phyloP scores from a whole-genome alignment of 2,329 filamentous ascomycete genomes.

The Botrytis fragariae region DNA sequence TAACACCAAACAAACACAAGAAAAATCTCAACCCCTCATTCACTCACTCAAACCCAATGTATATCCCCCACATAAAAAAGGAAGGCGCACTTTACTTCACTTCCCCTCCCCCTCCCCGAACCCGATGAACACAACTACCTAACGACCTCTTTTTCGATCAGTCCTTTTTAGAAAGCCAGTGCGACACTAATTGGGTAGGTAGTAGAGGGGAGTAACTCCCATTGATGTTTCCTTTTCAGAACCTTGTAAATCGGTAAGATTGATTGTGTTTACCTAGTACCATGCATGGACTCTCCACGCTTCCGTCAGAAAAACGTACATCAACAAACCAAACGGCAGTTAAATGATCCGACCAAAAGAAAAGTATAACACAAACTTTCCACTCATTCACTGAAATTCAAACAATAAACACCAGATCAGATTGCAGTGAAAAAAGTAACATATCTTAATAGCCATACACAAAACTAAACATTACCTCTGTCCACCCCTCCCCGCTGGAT shows the following conservation, averaged over 20 bases:
- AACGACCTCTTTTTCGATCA: not conserved
- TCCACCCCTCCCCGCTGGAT: not conserved
- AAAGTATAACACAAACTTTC: not conserved
- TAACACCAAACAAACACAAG: too few species aligned
- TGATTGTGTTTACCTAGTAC: too few species aligned
- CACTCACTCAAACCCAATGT: too few species aligned
- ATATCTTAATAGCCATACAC: not conserved
- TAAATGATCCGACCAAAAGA: not conserved
- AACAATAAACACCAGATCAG: not conserved
- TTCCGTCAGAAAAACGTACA: not conserved
- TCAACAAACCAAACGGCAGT: not conserved
- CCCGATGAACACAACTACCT: not conserved
- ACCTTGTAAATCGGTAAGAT: not conserved
- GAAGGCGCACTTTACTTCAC: not conserved
- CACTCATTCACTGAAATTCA: not conserved
- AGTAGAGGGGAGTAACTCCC: not conserved
- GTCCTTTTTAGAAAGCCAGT: not conserved
- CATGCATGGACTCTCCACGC: not conserved
- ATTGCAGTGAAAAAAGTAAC: not conserved
- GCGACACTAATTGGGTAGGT: too few species aligned
- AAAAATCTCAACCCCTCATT: too few species aligned
- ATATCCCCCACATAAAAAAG: not conserved
- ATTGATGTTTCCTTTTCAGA: not conserved
- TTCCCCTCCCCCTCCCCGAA: too few species aligned
- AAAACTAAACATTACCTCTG: constrained; percentile 12